A percentile compares a stretch with the other conserved stretches of the same genome.
Evolutionary conservation across 768 basidiomycete genomes (phyloP).

Genomic region (Saitozyma sp.): DNA sequence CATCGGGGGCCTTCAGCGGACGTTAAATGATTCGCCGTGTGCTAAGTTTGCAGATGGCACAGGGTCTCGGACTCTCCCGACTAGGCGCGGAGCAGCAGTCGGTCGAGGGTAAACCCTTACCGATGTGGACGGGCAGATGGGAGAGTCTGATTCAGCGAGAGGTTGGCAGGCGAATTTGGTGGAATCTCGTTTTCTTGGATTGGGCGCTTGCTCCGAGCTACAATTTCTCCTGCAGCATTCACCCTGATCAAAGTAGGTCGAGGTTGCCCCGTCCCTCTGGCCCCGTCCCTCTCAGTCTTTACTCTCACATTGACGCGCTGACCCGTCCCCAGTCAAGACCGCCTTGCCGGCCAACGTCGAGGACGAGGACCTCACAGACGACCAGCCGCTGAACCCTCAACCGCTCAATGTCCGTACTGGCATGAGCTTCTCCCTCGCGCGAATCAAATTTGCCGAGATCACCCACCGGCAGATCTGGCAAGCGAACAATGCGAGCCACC

Average conservation of each 20-base stretch:
- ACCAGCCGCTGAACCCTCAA: conserved; percentile 39
- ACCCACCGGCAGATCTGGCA: conserved; percentile 52
- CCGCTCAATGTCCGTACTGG: conserved; percentile 41
- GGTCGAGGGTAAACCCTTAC: conserved; percentile 35
- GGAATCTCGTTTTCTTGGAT: conserved; percentile 53
- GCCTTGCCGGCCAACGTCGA: conserved; percentile 52
- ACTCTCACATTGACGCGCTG: neutral
- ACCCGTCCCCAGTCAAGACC: conserved; percentile 45
- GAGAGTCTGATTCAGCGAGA: conserved; percentile 52
- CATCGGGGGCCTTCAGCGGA: neutral
- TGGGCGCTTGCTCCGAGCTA: conserved; percentile 52
- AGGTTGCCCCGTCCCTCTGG: neutral
- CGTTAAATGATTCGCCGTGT: neutral
- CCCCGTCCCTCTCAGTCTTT: neutral
- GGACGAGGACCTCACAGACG: conserved; percentile 52
- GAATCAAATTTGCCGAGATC: conserved; percentile 49
- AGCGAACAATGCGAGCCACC: conserved; percentile 49
- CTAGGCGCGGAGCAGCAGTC: conserved; percentile 50
- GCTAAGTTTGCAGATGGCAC: conserved; percentile 45
- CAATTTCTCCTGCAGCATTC: conserved; percentile 48
- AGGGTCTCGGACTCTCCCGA: conserved; percentile 51
- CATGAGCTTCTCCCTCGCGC: conserved; percentile 52
- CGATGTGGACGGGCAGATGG: conserved; percentile 52
- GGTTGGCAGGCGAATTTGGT: conserved; percentile 51
- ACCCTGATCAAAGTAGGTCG: conserved; percentile 52